These are phyloP conservation scores for Hylodesmum podocarpum DNA, from an alignment of 306 rosid genomes.

Conservation along the genomic window DNA sequence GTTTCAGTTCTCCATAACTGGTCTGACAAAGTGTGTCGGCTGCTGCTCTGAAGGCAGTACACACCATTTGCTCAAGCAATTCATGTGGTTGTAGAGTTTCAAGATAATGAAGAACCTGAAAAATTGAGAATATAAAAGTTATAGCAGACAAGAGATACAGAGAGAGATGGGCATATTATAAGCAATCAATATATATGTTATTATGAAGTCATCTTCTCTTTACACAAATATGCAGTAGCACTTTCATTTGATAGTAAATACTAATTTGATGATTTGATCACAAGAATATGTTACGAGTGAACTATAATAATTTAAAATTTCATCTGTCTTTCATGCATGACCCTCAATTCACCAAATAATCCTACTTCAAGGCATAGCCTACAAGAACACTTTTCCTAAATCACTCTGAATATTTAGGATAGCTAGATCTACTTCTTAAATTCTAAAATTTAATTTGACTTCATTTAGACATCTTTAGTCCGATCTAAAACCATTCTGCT, in stretches of 20 bases:
- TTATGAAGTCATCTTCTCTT: not conserved
- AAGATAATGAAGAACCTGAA: slow-evolving; percentile 88
- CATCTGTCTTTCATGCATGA: not conserved
- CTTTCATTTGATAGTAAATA: slow-evolving; percentile 17
- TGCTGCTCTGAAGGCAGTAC: slow-evolving; percentile 84
- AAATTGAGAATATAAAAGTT: slow-evolving; percentile 23
- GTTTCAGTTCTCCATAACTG: slow-evolving; percentile 72
- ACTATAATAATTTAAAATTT: slow-evolving; percentile 1
- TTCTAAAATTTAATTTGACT: not conserved
- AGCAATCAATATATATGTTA: slow-evolving; percentile 17
- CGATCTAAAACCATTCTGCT: not conserved
- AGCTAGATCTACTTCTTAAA: not conserved
- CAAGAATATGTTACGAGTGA: slow-evolving; percentile 13
- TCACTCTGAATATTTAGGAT: not conserved
- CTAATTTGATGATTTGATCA: slow-evolving; percentile 24
- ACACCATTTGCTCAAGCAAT: slow-evolving; percentile 92
- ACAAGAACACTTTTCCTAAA: not conserved
- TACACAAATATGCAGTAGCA: not conserved
- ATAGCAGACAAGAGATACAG: slow-evolving; percentile 16
- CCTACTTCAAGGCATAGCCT: slow-evolving; percentile 13
- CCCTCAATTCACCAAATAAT: slow-evolving; percentile 9
- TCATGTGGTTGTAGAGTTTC: slow-evolving; percentile 81
- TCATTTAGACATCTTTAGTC: slow-evolving; percentile 5
- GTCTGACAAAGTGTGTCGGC: slow-evolving; percentile 76
- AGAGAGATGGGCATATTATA: slow-evolving; percentile 10